Evolutionary conservation across 345 rosid genomes (phyloP), one percentile per base, ranked within the genome.

Genomic region (Reutealis trisperma): DNA sequence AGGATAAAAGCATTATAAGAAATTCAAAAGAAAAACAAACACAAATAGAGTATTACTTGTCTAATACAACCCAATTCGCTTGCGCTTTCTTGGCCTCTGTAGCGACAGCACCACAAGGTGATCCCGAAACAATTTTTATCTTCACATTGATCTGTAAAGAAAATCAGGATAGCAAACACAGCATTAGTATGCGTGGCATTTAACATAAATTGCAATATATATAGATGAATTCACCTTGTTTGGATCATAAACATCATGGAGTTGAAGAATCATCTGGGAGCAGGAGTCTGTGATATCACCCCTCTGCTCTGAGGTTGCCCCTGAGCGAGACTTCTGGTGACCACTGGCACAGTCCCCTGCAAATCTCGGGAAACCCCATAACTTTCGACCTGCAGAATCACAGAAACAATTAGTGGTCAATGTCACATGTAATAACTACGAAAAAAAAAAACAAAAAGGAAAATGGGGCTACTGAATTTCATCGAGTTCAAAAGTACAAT

Each of bases 261-360:
- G 97, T 89, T 89, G 98, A 78, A 96, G 97, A 69, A 96, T 91
- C 99, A 96, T 92, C 75, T 94, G 99, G 47, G 99, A 96, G 86
- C 97, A 96, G 9, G 91, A 86, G 84, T 96, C 98, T 0, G 94
- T 92, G 32, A 94, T 91, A 71, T 94, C 99, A 77, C 72, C 75
- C 70, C 86, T 94, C 84, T 90, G 88, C 78, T 92, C 98, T 10
- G 91, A 78, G 77, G 79, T 86, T 76, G 99, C 83, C 75, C 90
- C 95, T 11, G 86, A 69, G 49, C 81, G 83, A 66, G 94, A 89
- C 90, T 88, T 94, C 64, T 86, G 78, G 72, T 92, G 87, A 74
- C 95, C 93, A 82, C 84, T 92, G 58, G 99, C 98, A 82, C 99
- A 96, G 82, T 92, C 97, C 70, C 94, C 91, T 16, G 92, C 90